Evolutionary conservation across 2,329 filamentous ascomycete species (phyloP).

Genomic region (Paracorniculantispora psalliotae): DNA sequence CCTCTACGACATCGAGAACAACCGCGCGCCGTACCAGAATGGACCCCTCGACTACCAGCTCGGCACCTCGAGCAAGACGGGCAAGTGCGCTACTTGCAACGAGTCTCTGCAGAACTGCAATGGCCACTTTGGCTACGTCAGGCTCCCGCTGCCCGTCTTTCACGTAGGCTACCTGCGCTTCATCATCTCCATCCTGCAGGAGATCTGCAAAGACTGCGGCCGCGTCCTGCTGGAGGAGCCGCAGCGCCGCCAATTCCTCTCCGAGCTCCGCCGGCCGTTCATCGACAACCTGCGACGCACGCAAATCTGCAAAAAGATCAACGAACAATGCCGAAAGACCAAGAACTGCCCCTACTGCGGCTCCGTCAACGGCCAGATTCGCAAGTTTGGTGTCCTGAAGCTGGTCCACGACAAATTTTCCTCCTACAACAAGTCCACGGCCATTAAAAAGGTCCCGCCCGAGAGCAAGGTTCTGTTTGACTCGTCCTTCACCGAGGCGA

Average conservation of each 20-base stretch:
- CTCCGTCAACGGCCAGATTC: slow-evolving; percentile 82
- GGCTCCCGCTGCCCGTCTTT: slow-evolving; percentile 84
- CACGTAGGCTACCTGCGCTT: slow-evolving; percentile 96
- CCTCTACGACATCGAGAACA: slow-evolving; percentile 83
- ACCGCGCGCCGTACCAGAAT: slow-evolving; percentile 69
- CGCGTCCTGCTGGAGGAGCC: slow-evolving; percentile 75
- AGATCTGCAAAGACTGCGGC: slow-evolving; percentile 93
- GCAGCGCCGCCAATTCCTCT: slow-evolving; percentile 73
- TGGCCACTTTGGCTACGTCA: slow-evolving; percentile 92
- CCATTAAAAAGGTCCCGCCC: slow-evolving; percentile 77
- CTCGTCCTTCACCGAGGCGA: slow-evolving; percentile 75
- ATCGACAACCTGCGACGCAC: slow-evolving; percentile 82
- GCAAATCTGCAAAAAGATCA: slow-evolving; percentile 82
- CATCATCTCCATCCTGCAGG: slow-evolving; percentile 84
- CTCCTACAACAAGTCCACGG: slow-evolving; percentile 81
- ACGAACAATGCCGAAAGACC: slow-evolving; percentile 83
- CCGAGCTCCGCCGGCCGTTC: slow-evolving; percentile 70
- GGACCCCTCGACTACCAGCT: slow-evolving; percentile 85
- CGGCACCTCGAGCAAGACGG: slow-evolving; percentile 81
- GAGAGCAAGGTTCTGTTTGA: slow-evolving; percentile 81
- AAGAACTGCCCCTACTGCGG: slow-evolving; percentile 77
- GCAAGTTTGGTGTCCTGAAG: slow-evolving; percentile 89
- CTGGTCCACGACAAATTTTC: slow-evolving; percentile 91
- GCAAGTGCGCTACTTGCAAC: slow-evolving; percentile 76
- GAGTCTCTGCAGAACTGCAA: slow-evolving; percentile 79